Evolutionary conservation across 306 rosid genomes (phyloP).

Genomic region (Quercus robur): DNA sequence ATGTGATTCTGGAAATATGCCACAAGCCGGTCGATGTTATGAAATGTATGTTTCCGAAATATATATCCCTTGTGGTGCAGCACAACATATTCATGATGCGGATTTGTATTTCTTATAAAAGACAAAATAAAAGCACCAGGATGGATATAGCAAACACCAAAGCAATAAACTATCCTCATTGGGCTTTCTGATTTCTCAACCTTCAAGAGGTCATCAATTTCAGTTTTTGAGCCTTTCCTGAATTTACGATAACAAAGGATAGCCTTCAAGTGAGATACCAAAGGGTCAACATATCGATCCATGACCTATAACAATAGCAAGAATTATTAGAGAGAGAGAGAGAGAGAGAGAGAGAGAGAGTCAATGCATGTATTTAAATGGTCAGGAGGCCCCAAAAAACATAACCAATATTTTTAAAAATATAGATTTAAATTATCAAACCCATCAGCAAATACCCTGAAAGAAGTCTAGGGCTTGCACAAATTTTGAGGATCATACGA

Average conservation of each 20-base stretch:
- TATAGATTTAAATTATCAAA: too few species aligned
- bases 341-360: neutral
- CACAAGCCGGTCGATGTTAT: slow-evolving; percentile 30
- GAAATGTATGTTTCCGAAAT: slow-evolving; percentile 43
- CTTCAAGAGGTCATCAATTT: slow-evolving; percentile 34
- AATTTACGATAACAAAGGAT: slow-evolving; percentile 34
- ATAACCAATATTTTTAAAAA: too few species aligned
- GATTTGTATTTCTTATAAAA: slow-evolving; percentile 37
- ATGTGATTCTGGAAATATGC: slow-evolving; percentile 42
- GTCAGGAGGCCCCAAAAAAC: too few species aligned
- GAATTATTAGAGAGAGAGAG: slow-evolving; percentile 3
- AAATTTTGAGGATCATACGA: too few species aligned
- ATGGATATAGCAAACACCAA: slow-evolving; percentile 42
- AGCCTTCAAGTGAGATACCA: slow-evolving; percentile 40
- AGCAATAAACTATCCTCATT: slow-evolving; percentile 36
- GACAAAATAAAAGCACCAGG: slow-evolving; percentile 46
- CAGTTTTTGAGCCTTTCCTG: slow-evolving; percentile 46
- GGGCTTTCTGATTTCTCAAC: slow-evolving; percentile 42
- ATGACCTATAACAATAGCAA: slow-evolving; percentile 26
- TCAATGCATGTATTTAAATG: neutral
- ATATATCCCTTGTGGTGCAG: slow-evolving; percentile 44
- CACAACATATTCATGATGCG: slow-evolving; percentile 42
- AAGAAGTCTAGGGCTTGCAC: too few species aligned
- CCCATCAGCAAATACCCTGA: too few species aligned
- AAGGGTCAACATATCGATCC: slow-evolving; percentile 37